Conservation (phyloP, 352 stramenopile genomes). For the Phytopythium litorale region DNA sequence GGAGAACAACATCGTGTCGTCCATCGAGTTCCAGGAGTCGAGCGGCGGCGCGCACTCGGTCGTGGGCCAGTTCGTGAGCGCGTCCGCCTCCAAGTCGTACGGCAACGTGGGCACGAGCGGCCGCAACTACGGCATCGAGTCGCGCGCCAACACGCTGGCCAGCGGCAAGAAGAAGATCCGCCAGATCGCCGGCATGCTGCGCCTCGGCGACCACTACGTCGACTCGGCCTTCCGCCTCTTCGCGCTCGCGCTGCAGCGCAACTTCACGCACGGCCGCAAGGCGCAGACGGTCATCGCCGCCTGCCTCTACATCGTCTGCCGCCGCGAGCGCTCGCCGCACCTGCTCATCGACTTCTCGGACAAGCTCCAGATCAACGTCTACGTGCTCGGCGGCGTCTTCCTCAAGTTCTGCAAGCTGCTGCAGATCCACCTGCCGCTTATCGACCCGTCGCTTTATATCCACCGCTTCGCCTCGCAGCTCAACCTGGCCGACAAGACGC, state of each 20-base stretch:
- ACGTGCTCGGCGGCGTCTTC: slow-evolving; percentile 83
- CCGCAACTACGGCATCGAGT: slow-evolving; percentile 93
- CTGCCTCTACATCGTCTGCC: slow-evolving; percentile 99
- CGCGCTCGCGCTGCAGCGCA: slow-evolving; percentile 93
- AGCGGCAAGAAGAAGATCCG: slow-evolving; percentile 94
- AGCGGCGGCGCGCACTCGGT: slow-evolving; percentile 88
- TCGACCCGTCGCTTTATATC: slow-evolving; percentile 99
- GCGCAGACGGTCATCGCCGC: slow-evolving; percentile 96
- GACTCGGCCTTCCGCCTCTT: slow-evolving; percentile 97
- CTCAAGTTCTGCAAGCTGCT: slow-evolving; percentile 92
- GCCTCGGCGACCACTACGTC: slow-evolving; percentile 93
- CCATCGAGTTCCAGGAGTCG: slow-evolving; percentile 96
- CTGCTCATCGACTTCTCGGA: slow-evolving; percentile 99
- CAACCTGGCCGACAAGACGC: slow-evolving; percentile 93
- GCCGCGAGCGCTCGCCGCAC: slow-evolving; percentile 96
- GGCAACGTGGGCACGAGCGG: slow-evolving; percentile 83
- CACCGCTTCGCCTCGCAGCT: slow-evolving; percentile 97
- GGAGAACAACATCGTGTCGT: slow-evolving; percentile 97
- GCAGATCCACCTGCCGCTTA: slow-evolving; percentile 96
- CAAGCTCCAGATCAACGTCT: slow-evolving; percentile 95
- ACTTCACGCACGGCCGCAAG: slow-evolving; percentile 96
- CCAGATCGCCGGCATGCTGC: slow-evolving; percentile 92
- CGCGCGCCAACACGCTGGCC: slow-evolving; percentile 93
- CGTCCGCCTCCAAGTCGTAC: slow-evolving; percentile 89
- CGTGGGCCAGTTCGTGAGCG: slow-evolving; percentile 96